phyloP scores from a whole-genome alignment of 768 basidiomycete genomes.

The Amanita rimosa region DNA sequence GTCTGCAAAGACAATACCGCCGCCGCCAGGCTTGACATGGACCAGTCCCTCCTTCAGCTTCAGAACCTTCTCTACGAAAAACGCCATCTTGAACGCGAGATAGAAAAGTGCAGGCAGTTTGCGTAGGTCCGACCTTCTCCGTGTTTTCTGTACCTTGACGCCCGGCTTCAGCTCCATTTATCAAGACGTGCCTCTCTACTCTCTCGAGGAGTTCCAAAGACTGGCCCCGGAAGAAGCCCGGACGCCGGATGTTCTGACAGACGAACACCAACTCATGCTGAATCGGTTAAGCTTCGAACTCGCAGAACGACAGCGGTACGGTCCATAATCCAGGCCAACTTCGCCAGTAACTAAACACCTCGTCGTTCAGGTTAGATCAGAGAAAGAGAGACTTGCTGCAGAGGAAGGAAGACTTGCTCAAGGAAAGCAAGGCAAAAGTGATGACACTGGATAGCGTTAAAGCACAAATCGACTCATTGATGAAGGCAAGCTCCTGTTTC shows the following conservation, averaged over 20 bases:
- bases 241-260: slow-evolving; percentile 45
- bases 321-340: slow-evolving; percentile 7
- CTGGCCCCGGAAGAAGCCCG: slow-evolving; percentile 63
- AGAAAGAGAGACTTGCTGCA: slow-evolving; percentile 54
- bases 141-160: background rate
- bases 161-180: slow-evolving; percentile 57
- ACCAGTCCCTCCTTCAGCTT: slow-evolving; percentile 75
- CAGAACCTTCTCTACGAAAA: slow-evolving; percentile 88
- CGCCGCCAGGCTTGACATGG: slow-evolving; percentile 80
- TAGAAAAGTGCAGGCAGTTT: slow-evolving; percentile 87
- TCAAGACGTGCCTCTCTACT: slow-evolving; percentile 74
- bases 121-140: slow-evolving; percentile 41
- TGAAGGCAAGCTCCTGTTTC: slow-evolving; percentile 41
- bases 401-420: slow-evolving; percentile 71
- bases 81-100: slow-evolving; percentile 82
- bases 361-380: slow-evolving; percentile 47
- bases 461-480: slow-evolving; percentile 60
- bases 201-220: slow-evolving; percentile 52
- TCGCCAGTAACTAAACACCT: slow-evolving; percentile 3
- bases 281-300: slow-evolving; percentile 83
- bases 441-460: slow-evolving; percentile 71
- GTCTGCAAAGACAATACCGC: slow-evolving; percentile 58
- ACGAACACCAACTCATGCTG: slow-evolving; percentile 80
- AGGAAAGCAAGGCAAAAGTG: slow-evolving; percentile 66
- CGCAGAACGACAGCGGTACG: slow-evolving; percentile 76